Conservation (phyloP, 148 eudicot species). For the Tetragonia tetragonoides region DNA sequence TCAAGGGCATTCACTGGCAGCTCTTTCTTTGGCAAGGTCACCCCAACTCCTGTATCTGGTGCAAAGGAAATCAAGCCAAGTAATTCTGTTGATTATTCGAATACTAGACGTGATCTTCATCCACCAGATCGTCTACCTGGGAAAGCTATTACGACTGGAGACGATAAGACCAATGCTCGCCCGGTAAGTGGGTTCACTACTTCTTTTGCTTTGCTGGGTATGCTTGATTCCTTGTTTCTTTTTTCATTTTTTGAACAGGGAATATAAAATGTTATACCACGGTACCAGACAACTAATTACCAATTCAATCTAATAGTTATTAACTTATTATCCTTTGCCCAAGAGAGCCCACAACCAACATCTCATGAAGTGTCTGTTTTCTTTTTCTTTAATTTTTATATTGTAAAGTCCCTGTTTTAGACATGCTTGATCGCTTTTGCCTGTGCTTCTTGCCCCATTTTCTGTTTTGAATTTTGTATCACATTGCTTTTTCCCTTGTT, state of each 20-base stretch:
- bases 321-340: neutral
- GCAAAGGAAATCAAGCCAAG: slow-evolving; percentile 65
- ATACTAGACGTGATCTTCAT: slow-evolving; percentile 48
- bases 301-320: neutral
- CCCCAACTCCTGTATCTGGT: slow-evolving; percentile 38
- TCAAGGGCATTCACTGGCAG: slow-evolving; percentile 83
- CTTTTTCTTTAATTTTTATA: neutral
- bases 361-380: too few relatives aligned
- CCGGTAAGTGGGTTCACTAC: slow-evolving; percentile 42
- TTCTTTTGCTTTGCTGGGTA: neutral
- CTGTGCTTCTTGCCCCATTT: neutral
- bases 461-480: neutral
- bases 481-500: neutral
- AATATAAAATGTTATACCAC: neutral
- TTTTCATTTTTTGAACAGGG: slow-evolving; percentile 4
- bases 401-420: neutral
- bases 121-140: slow-evolving; percentile 42
- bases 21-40: slow-evolving; percentile 71
- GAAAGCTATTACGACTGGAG: slow-evolving; percentile 46
- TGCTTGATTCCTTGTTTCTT: slow-evolving; percentile 1
- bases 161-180: slow-evolving; percentile 30
- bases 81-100: slow-evolving; percentile 44
- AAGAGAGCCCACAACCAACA: neutral
- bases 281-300: neutral
- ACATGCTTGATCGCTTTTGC: neutral